phyloP scores from a whole-genome alignment of 2,329 filamentous ascomycete species.

The Ceratocystiopsis brevicomis region DNA sequence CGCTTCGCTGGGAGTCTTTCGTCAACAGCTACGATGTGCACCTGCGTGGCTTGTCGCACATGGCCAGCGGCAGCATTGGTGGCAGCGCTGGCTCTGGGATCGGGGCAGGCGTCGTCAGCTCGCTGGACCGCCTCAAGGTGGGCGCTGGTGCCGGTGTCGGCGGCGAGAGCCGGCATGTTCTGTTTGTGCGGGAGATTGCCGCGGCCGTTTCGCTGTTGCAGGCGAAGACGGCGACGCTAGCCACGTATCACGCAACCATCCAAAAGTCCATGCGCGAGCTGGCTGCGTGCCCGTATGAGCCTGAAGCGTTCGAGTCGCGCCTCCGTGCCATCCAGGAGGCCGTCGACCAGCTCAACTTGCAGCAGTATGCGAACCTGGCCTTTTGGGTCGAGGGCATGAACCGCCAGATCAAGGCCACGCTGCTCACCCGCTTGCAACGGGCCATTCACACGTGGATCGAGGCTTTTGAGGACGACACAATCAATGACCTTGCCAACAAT shows the following conservation, averaged over 20 bases:
- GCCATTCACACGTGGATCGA: constrained; percentile 77
- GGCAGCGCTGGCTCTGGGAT: constrained; percentile 12
- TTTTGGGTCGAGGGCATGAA: constrained; percentile 86
- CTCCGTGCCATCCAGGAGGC: constrained; percentile 76
- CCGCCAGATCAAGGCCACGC: constrained; percentile 57
- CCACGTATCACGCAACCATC: constrained; percentile 58
- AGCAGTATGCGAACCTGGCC: constrained; percentile 84
- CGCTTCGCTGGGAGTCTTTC: constrained; percentile 91
- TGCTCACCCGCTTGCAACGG: constrained; percentile 64
- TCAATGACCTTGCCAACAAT: constrained; percentile 19
- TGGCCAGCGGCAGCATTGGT: constrained; percentile 41
- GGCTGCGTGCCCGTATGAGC: constrained; percentile 65
- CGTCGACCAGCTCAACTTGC: constrained; percentile 89
- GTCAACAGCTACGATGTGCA: constrained; percentile 92
- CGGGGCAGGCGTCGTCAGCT: constrained; percentile 15
- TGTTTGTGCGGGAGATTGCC: constrained; percentile 90
- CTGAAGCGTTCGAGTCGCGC: constrained; percentile 58
- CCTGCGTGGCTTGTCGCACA: constrained; percentile 44
- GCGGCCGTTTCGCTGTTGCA: constrained; percentile 74
- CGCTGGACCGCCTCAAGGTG: constrained; percentile 17
- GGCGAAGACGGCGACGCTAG: constrained; percentile 62
- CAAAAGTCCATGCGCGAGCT: constrained; percentile 73
- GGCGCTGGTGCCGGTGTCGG: constrained; percentile 22
- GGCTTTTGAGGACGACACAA: constrained; percentile 50
- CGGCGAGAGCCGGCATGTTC: constrained; percentile 79